Conservation (phyloP, 2,329 filamentous ascomycete species). For the Ophiostoma tasmaniense region DNA sequence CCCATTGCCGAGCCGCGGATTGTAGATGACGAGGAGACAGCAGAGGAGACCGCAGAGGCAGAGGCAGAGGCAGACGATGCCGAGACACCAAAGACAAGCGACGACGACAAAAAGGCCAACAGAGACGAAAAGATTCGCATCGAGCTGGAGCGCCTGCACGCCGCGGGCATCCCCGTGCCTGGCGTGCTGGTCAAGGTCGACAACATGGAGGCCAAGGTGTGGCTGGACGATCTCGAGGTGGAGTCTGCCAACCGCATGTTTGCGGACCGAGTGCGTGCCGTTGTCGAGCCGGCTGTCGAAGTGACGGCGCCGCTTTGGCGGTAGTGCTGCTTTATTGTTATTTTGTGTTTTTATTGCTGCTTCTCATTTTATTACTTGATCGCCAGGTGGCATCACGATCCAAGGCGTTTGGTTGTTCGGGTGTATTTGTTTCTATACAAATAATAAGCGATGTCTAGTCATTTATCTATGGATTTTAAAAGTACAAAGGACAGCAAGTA, state of each 20-base stretch:
- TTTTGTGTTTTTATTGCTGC: background rate
- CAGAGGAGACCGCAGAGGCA: constrained; percentile 23
- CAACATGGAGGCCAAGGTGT: constrained; percentile 77
- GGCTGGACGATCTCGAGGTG: constrained; percentile 85
- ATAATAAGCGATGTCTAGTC: background rate
- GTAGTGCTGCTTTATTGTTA: background rate
- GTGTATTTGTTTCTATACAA: background rate
- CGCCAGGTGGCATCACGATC: background rate
- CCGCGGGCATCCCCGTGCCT: constrained; percentile 80
- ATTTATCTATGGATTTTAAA: too few relatives aligned
- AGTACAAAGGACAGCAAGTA: too few relatives aligned
- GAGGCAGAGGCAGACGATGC: constrained; percentile 28
- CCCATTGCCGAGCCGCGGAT: constrained; percentile 63
- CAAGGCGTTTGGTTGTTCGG: background rate
- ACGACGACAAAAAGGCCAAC: constrained; percentile 5
- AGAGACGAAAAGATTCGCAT: constrained; percentile 35
- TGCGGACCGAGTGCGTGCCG: constrained; percentile 74
- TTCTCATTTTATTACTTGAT: background rate
- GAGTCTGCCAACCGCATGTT: constrained; percentile 74
- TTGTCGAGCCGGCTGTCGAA: constrained; percentile 84
- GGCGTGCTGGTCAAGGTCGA: constrained; percentile 82
- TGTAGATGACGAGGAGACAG: constrained; percentile 26
- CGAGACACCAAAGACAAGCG: constrained; percentile 30
- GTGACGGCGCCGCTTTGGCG: constrained; percentile 67
- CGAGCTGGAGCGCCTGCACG: constrained; percentile 72